Percentiles rank a stretch among this genome's conserved stretches.
Evolutionary conservation across 257 asterid genomes (phyloP).

Genomic region (Lantana camara): DNA sequence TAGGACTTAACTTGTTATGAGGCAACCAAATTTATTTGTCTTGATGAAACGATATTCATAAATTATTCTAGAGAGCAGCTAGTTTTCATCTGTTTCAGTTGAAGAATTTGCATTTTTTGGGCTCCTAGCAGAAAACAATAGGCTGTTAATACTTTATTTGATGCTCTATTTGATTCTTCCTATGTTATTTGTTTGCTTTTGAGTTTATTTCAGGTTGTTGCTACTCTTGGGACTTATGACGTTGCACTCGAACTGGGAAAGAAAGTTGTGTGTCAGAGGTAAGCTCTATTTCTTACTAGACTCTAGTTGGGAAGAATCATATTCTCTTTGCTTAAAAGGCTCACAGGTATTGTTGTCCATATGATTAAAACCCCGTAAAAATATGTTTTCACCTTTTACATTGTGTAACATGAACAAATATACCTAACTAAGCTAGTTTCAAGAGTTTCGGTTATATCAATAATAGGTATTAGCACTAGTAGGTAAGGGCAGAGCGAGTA

Average conservation of each 20-base stretch:
- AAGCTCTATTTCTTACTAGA: conserved; percentile 5
- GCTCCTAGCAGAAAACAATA: not conserved
- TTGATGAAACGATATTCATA: not conserved
- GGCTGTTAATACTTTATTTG: conserved; percentile 6
- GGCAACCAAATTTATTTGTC: not conserved
- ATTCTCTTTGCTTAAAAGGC: conserved; percentile 1
- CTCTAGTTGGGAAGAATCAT: not conserved
- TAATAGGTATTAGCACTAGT: not conserved
- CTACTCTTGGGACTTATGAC: conserved; percentile 88
- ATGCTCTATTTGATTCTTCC: conserved; percentile 14
- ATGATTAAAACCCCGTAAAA: not conserved
- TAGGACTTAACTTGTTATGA: not conserved
- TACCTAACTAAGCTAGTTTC: too few relatives aligned
- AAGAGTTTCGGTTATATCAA: conserved; percentile 5
- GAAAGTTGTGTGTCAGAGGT: conserved; percentile 94
- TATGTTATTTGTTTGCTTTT: conserved; percentile 22
- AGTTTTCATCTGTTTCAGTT: not conserved
- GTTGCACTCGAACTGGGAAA: conserved; percentile 81
- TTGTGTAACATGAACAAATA: not conserved
- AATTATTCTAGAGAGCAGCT: not conserved
- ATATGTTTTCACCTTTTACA: not conserved
- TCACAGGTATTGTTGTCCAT: not conserved
- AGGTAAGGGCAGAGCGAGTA: too few relatives aligned
- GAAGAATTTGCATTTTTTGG: conserved; percentile 6
- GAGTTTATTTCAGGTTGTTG: conserved; percentile 67